Percentiles rank a stretch among this genome's conserved stretches.
Conservation (phyloP, 805 yeast species). For the Ogataea saltuana region DNA sequence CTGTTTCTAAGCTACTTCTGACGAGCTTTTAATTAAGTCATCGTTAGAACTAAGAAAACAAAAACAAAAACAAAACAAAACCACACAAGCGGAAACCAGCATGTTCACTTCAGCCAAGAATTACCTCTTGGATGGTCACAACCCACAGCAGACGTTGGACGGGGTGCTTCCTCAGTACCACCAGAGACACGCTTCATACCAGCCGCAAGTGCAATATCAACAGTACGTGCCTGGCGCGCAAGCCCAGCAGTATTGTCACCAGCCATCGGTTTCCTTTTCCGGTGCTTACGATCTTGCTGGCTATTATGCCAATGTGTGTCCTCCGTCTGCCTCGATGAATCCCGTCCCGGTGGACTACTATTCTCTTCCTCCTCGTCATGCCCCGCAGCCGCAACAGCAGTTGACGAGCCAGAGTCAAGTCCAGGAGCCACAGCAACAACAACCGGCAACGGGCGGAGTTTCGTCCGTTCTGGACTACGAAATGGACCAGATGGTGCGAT, state of each 20-base stretch:
- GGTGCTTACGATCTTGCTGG: conserved; percentile 20
- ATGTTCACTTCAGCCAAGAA: conserved; percentile 19
- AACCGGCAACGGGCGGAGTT: conserved; percentile 63
- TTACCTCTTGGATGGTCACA: conserved; percentile 6
- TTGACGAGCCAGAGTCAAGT: conserved; percentile 30
- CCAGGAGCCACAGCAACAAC: background rate
- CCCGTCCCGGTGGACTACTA: conserved; percentile 16
- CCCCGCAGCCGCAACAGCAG: too few species aligned
- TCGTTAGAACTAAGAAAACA: conserved; percentile 27
- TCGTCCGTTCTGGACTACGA: conserved; percentile 78
- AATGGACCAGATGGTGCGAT: conserved; percentile 73
- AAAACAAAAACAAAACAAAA: background rate
- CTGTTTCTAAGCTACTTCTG: conserved; percentile 4
- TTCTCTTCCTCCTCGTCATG: conserved; percentile 10
- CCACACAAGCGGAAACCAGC: conserved; percentile 5
- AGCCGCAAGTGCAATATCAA: conserved; percentile 18
- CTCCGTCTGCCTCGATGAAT: conserved; percentile 12
- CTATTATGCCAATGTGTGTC: conserved; percentile 11
- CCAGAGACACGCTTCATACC: conserved; percentile 26
- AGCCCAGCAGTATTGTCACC: conserved; percentile 23
- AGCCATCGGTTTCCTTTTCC: conserved; percentile 24
- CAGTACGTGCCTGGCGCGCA: conserved; percentile 12
- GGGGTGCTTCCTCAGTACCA: conserved; percentile 21
- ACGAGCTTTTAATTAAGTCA: conserved; percentile 47
- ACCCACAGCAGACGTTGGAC: conserved; percentile 9